Evolutionary conservation across 345 rosid genomes (phyloP).

Genomic region (Conringia planisiliqua): DNA sequence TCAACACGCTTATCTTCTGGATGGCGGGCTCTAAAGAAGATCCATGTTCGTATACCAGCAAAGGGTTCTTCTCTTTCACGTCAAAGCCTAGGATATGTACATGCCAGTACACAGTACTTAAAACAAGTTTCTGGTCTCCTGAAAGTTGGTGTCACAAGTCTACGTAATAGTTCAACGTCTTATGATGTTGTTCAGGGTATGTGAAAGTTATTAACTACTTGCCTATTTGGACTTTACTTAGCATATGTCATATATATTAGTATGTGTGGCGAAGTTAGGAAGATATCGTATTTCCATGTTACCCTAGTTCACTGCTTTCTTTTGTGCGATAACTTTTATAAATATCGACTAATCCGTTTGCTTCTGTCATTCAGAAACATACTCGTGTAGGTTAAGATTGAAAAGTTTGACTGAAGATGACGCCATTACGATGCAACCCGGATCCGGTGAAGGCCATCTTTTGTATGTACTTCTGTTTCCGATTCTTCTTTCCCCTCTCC

Average conservation of each 20-base stretch:
- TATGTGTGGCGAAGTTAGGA: neutral
- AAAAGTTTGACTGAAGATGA: constrained; percentile 86
- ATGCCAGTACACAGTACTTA: constrained; percentile 87
- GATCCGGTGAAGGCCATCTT: constrained; percentile 90
- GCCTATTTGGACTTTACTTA: neutral
- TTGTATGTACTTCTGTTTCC: constrained; percentile 57
- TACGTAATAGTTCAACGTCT: constrained; percentile 87
- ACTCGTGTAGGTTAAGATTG: constrained; percentile 69
- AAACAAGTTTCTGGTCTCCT: constrained; percentile 95
- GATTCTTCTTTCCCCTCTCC: constrained; percentile 9
- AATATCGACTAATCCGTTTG: neutral
- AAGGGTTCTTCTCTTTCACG: constrained; percentile 81
- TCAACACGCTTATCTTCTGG: constrained; percentile 56
- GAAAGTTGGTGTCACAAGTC: constrained; percentile 84
- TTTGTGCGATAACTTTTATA: neutral
- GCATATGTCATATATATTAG: neutral
- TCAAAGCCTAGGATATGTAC: constrained; percentile 88
- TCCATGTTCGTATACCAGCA: constrained; percentile 58
- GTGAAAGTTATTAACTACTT: constrained; percentile 1
- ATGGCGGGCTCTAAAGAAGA: constrained; percentile 70
- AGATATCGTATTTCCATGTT: neutral
- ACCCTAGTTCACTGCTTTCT: neutral
- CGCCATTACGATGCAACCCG: constrained; percentile 77
- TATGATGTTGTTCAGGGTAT: constrained; percentile 86
- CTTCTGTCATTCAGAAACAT: constrained; percentile 54